Percentiles rank a stretch among this genome's conserved stretches.
Conservation (phyloP, 768 basidiomycete species). For the Trametes maxima region DNA sequence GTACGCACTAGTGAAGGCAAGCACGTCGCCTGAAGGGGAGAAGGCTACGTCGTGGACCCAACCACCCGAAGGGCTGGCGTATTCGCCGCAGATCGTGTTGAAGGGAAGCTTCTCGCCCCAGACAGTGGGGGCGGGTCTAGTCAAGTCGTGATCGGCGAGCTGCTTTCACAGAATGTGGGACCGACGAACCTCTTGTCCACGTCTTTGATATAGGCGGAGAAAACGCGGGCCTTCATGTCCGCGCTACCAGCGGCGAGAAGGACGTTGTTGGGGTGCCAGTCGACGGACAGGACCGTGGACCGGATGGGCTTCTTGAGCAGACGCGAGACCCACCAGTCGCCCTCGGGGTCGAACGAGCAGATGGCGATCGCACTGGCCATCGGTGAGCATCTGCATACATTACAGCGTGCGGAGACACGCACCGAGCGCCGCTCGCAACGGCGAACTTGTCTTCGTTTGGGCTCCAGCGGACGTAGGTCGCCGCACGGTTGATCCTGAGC, state of each 20-base stretch:
- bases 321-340: slow-evolving; percentile 99
- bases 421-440: slow-evolving; percentile 96
- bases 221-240: slow-evolving; percentile 96
- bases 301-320: slow-evolving; percentile 97
- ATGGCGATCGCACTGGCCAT: slow-evolving; percentile 83
- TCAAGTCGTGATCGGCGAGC: background rate
- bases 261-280: slow-evolving; percentile 99
- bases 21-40: slow-evolving; percentile 92
- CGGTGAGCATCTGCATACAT: background rate
- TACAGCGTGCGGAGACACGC: slow-evolving; percentile 16
- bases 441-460: slow-evolving; percentile 99
- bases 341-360: slow-evolving; percentile 96
- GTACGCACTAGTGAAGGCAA: slow-evolving; percentile 89
- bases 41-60: slow-evolving; percentile 98
- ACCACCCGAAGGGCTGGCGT: slow-evolving; percentile 83
- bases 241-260: slow-evolving; percentile 96
- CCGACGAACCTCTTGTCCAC: slow-evolving; percentile 82
- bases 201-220: slow-evolving; percentile 98
- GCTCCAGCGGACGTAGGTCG: slow-evolving; percentile 95
- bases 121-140: slow-evolving; percentile 81
- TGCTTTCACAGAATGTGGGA: slow-evolving; percentile 6
- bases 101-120: slow-evolving; percentile 99
- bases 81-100: slow-evolving; percentile 97
- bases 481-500: slow-evolving; percentile 92
- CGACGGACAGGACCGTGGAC: slow-evolving; percentile 90